phyloP scores from a whole-genome alignment of 345 rosid species.

The Hevea brasiliensis region DNA sequence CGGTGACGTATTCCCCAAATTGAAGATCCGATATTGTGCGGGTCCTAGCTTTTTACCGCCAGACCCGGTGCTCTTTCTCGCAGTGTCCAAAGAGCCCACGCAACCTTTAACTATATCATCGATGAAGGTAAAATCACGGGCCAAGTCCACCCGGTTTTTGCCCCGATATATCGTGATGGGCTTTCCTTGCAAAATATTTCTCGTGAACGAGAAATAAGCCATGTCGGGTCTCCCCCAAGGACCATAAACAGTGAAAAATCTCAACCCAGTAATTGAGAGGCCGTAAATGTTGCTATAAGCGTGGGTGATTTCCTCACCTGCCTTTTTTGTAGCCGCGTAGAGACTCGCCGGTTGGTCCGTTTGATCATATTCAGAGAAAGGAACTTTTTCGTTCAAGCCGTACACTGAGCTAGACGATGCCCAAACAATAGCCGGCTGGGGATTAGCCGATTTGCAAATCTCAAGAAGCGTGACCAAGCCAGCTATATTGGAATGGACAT shows the following conservation, averaged over 20 bases:
- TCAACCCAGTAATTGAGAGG: conserved; percentile 36
- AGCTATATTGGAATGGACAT: conserved; percentile 33
- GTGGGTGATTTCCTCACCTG: conserved; percentile 44
- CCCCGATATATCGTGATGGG: conserved; percentile 35
- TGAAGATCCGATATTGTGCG: conserved; percentile 37
- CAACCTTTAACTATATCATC: conserved; percentile 44
- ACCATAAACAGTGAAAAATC: conserved; percentile 41
- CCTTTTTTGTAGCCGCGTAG: conserved; percentile 43
- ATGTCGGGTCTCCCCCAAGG: conserved; percentile 46
- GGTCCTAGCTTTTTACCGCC: conserved; percentile 41
- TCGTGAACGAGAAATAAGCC: conserved; percentile 43
- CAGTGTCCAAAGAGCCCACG: conserved; percentile 35
- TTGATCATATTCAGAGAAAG: conserved; percentile 40
- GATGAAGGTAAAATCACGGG: conserved; percentile 41
- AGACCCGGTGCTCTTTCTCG: conserved; percentile 37
- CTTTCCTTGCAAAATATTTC: conserved; percentile 39
- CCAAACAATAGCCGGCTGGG: conserved; percentile 40
- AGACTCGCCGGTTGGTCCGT: conserved; percentile 47
- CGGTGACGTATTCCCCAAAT: conserved; percentile 31
- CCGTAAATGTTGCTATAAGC: conserved; percentile 41
- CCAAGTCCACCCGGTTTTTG: conserved; percentile 32
- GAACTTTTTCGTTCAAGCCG: conserved; percentile 36
- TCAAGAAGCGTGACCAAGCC: conserved; percentile 33
- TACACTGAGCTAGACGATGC: conserved; percentile 43
- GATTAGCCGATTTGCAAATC: conserved; percentile 31